Percentiles rank a stretch among this genome's conserved stretches.
Conservation (phyloP, 2,329 filamentous ascomycete genomes). For the Paramyrothecium roridum region DNA sequence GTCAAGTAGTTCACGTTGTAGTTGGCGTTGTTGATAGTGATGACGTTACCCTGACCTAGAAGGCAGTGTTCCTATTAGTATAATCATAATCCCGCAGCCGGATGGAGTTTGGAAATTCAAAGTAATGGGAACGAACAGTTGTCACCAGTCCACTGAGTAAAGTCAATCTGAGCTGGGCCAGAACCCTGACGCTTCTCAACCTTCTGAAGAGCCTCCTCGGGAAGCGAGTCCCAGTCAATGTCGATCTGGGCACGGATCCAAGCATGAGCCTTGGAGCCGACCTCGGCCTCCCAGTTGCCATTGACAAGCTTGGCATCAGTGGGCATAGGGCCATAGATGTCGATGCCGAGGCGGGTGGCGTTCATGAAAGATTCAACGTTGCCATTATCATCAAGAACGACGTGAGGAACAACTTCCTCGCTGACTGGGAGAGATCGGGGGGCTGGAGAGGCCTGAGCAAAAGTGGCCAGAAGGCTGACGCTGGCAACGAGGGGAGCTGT, state of each 20-base stretch:
- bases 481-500: background rate
- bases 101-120: background rate
- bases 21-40: slow-evolving; percentile 11
- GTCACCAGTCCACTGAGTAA: slow-evolving; percentile 7
- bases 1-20: slow-evolving; percentile 9
- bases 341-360: background rate
- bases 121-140: background rate
- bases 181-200: slow-evolving; percentile 9
- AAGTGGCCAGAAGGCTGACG: background rate
- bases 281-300: slow-evolving; percentile 3
- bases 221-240: slow-evolving; percentile 2
- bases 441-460: background rate
- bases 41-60: slow-evolving; percentile 10
- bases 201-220: background rate
- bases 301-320: background rate
- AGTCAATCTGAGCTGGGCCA: background rate
- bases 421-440: background rate
- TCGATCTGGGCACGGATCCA: slow-evolving; percentile 16
- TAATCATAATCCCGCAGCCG: background rate
- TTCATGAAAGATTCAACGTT: background rate
- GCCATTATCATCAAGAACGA: background rate
- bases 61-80: background rate
- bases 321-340: background rate
- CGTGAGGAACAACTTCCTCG: background rate
- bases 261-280: slow-evolving; percentile 11